Conservation (phyloP, 441 rosid species). For the Geranium incanum region DNA sequence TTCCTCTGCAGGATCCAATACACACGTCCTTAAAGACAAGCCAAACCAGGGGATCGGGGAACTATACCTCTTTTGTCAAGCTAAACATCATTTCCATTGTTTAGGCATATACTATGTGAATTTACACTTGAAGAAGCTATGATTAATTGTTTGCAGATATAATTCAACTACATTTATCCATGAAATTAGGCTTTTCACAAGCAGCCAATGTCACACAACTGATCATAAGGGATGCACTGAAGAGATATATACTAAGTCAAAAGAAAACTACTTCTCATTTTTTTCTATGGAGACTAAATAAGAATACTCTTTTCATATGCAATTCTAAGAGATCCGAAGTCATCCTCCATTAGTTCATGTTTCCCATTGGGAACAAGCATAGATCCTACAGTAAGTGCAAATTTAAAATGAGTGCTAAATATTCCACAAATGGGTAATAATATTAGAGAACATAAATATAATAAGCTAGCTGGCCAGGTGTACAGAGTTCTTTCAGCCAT, state of each 20-base stretch:
- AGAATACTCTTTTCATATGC: background rate
- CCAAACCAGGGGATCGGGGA: background rate
- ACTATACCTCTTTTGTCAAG: background rate
- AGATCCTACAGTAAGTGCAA: background rate
- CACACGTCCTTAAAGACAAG: background rate
- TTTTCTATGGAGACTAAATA: background rate
- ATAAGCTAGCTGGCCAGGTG: background rate
- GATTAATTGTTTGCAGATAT: background rate
- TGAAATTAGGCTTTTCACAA: background rate
- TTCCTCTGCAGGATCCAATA: conserved; percentile 47
- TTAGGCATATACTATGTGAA: background rate
- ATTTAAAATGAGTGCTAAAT: background rate
- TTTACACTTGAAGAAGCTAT: background rate
- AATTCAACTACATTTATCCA: background rate
- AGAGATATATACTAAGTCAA: background rate
- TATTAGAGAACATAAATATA: background rate
- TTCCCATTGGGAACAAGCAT: background rate
- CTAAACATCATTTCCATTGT: background rate
- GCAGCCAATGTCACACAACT: background rate
- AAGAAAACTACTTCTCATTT: background rate
- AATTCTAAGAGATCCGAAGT: background rate
- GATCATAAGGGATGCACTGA: background rate
- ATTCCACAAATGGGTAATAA: background rate
- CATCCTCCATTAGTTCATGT: background rate
- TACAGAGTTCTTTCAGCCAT: background rate